Evolutionary conservation across 495 filamentous ascomycete genomes (phyloP).

Genomic region (Hyphodiscus hymeniophilus): DNA sequence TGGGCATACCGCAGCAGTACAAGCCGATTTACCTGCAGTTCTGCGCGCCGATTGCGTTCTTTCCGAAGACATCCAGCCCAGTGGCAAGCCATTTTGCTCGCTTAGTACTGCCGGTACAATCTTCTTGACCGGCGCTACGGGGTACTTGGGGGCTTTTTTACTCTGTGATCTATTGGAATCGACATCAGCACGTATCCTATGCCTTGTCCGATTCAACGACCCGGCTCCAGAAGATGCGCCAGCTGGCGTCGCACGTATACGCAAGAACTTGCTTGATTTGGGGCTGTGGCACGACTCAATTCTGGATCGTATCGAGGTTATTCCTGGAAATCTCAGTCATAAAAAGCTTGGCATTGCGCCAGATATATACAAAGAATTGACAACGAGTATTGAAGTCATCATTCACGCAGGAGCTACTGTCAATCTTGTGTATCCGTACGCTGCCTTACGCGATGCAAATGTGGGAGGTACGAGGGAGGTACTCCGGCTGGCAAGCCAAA

Average conservation of each 20-base stretch:
- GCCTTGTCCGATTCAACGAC: constrained; percentile 56
- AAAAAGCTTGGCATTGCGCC: constrained; percentile 48
- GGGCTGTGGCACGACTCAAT: constrained; percentile 59
- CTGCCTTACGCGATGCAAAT: constrained; percentile 49
- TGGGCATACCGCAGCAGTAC: constrained; percentile 56
- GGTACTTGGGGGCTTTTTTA: constrained; percentile 34
- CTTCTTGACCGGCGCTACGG: constrained; percentile 34
- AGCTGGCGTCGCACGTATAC: constrained; percentile 47
- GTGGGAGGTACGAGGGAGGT: constrained; percentile 56
- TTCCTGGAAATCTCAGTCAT: constrained; percentile 55
- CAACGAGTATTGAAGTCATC: constrained; percentile 49
- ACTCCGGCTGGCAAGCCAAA: constrained; percentile 50
- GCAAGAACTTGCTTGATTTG: constrained; percentile 54
- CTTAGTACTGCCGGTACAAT: constrained; percentile 48
- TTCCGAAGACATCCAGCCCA: constrained; percentile 47
- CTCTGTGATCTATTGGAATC: constrained; percentile 32
- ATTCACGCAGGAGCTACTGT: constrained; percentile 59
- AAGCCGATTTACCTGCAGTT: constrained; percentile 54
- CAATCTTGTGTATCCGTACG: constrained; percentile 61
- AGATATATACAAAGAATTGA: constrained; percentile 48
- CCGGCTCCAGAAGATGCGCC: constrained; percentile 43
- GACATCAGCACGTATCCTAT: constrained; percentile 56
- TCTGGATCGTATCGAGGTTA: constrained; percentile 58
- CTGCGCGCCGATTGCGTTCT: constrained; percentile 51
- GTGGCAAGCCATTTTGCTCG: constrained; percentile 34